Conservation (phyloP, 331 rosid genomes). For the Malus hybrid region DNA sequence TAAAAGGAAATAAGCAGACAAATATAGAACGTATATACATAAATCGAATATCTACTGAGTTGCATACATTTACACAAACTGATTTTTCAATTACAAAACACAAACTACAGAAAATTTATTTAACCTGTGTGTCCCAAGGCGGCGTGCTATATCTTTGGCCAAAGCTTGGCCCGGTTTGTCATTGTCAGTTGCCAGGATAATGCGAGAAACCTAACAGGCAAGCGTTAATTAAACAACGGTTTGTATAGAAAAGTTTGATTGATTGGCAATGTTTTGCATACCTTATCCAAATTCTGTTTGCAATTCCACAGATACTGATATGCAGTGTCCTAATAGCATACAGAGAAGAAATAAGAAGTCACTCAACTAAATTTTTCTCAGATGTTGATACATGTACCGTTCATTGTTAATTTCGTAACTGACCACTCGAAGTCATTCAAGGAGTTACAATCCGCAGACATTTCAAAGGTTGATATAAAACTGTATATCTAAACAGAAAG, state of each 20-base stretch:
- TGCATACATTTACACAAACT: background rate
- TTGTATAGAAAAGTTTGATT: background rate
- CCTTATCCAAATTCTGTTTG: constrained; percentile 71
- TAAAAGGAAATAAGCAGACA: constrained; percentile 1
- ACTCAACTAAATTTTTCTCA: background rate
- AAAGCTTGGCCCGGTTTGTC: constrained; percentile 81
- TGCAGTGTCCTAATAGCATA: constrained; percentile 55
- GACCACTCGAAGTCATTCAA: too few relatives aligned
- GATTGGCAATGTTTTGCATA: constrained; percentile 9
- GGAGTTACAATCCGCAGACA: too few relatives aligned
- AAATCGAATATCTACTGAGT: too few relatives aligned
- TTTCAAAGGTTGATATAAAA: background rate
- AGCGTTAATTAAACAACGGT: background rate
- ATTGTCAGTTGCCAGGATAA: constrained; percentile 79
- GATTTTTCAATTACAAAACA: constrained; percentile 14
- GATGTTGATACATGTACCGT: background rate
- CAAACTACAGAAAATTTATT: background rate
- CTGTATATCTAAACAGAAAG: background rate
- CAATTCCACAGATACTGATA: constrained; percentile 73
- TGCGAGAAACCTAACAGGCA: constrained; percentile 47
- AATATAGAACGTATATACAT: background rate
- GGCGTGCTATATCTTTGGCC: constrained; percentile 82
- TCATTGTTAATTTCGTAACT: background rate
- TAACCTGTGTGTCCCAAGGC: constrained; percentile 79
- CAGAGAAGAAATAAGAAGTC: background rate